Base-by-base conservation (phyloP, 1,139 yeast genomes). In the Debaryomyces nepalensis region DNA sequence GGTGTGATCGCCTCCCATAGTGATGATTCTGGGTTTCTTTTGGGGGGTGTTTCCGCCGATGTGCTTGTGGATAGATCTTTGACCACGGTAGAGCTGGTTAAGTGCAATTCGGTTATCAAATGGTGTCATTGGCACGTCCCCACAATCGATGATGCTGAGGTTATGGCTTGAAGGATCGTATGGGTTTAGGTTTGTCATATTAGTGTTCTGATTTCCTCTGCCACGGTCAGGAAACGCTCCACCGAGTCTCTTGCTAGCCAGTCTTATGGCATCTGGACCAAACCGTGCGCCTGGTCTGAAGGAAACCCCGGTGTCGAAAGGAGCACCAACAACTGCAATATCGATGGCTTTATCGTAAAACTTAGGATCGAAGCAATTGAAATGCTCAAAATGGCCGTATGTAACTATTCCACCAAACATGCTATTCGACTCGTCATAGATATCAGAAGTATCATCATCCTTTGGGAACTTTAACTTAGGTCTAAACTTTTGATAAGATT, bases 1-100 rank as follows among this genome's bases (percentile, higher is more conserved):
- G 4, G 84, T 78, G 50, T 79, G 84, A 52, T 79, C 84, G 8
- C 84, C 84, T 2, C 84, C 84, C 50, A 79, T 57, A 6, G 82
- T 77, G 26, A 79, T 68, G 22, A 78, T 61, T 46, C 53, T 55
- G 12, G 66, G 64, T 4, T 36, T 40, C n/a, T n/a, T n/a, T n/a
- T n/a, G n/a, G n/a, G n/a, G n/a, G n/a, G n/a, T n/a, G 7, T 32
- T 19, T 4, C 27, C 18, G 3, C 43, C 34, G 19, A 39, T 41
- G 39, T 61, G 64, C n/a, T 46, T 48, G 49, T 74, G 80, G 22
- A 78, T 66, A 2, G 79, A 73, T 38, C 77, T 59, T 42, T 72
- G 67, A 3, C 78, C 82, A 23, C 82, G 58, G 52, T 77, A 77
- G 32, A 78, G 59, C 51, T 77, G 82, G 51, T 78, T 72, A 44